Percentiles rank a stretch among this genome's conserved stretches.
phyloP scores from a whole-genome alignment of 306 rosid species.

The Pyrus pyrifolia region DNA sequence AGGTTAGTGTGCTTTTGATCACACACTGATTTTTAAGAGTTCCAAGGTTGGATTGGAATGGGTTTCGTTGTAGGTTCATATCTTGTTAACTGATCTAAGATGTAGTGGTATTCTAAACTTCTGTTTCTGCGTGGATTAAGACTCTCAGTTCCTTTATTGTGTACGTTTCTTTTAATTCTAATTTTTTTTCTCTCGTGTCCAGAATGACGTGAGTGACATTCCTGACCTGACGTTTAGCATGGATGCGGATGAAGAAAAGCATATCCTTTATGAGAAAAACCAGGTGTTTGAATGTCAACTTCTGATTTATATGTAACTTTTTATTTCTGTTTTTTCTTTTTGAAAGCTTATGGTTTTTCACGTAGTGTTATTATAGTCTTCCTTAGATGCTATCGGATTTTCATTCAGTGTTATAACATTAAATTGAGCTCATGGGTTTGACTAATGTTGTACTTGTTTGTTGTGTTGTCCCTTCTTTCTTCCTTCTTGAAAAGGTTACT shows the following conservation, averaged over 20 bases:
- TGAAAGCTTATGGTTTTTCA: neutral
- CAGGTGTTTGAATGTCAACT: constrained; percentile 42
- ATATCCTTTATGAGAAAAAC: constrained; percentile 85
- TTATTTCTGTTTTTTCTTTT: neutral
- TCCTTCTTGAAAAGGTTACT: constrained; percentile 57
- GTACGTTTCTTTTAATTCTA: neutral
- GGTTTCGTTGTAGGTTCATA: neutral
- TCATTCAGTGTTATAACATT: neutral
- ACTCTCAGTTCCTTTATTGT: neutral
- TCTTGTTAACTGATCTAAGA: neutral
- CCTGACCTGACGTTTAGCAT: constrained; percentile 97
- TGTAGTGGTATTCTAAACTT: neutral
- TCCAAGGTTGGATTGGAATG: neutral
- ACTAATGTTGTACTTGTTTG: neutral
- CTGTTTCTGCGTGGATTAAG: neutral
- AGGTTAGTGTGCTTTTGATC: constrained; percentile 47
- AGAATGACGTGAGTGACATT: constrained; percentile 89
- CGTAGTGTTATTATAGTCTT: neutral
- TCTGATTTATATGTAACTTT: constrained; percentile 8
- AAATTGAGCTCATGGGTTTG: neutral
- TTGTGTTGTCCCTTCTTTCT: neutral
- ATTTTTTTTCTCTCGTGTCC: neutral
- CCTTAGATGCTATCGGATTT: neutral
- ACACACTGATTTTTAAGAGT: neutral
- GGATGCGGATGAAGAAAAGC: constrained; percentile 98